Base-by-base conservation (phyloP, 139 green algal genomes). In the Zygnema circumcarinatum region DNA sequence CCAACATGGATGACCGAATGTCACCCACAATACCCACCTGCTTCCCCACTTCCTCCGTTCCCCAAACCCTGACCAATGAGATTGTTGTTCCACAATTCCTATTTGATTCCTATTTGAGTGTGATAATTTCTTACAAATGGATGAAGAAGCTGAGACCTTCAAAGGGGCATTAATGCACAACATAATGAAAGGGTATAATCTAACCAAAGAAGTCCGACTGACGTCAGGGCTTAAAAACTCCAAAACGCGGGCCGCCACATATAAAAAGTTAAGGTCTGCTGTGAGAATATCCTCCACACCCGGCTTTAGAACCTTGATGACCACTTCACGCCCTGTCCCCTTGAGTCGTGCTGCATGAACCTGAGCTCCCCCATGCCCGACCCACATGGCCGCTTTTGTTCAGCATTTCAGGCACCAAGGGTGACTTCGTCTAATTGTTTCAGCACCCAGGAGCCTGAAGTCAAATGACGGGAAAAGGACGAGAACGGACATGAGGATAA, bases 221-320 rank as follows among this genome's bases (percentile, higher is more conserved):
- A 93, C 31, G 16, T 86, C 38, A 1, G 81, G 81, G 67, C 42
- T 87, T 20, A 97, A 76, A 62, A 98, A 95, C 93, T 99, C 94
- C 41, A 98, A 88, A 33, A 94, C 72, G 33, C 87, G 79, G 11
- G 86, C 85, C 1, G 90, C 90, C 2, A 97, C 81, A 83, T 97
- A 95, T 54, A 98, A 80, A 72, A 98, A 97, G 92, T 94, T 95
- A 31, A 99, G 93, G 93, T 99, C 97, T 39, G 95, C 93, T 0
- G 79, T 91, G 25, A 99, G 91, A 22, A 96, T 86, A 56, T 98
- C 96, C 88, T 98, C 95, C 22, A 98, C 96, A 3, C 95, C 96
- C 1, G 97, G 97, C 90, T 98, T 98, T 32, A 98, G 90, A 33
- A 99, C 95, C 78, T 96, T 94, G 22, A 95, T 62, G 22, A 93